Percentiles rank a stretch among this genome's conserved stretches.
Evolutionary conservation across 139 green algal genomes (phyloP).

Genomic region (Trebouxia sp.): DNA sequence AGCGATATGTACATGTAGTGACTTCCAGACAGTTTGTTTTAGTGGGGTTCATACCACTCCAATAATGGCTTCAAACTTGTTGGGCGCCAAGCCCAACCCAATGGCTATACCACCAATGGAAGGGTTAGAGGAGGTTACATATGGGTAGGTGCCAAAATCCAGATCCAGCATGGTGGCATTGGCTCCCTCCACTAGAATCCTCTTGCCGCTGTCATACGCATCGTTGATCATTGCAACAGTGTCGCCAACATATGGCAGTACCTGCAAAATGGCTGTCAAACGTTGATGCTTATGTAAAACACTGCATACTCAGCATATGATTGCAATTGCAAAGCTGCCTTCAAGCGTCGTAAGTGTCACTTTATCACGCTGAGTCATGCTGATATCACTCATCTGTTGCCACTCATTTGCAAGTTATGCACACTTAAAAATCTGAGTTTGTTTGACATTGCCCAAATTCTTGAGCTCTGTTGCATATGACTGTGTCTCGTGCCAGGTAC

Average conservation of each 20-base stretch:
- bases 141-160: slow-evolving; percentile 99
- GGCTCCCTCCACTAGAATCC: slow-evolving; percentile 97
- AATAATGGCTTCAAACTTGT: slow-evolving; percentile 85
- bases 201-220: slow-evolving; percentile 65
- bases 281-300: too few species aligned
- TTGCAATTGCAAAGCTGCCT: too few species aligned
- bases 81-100: slow-evolving; percentile 92
- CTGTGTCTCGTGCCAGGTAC: too few species aligned
- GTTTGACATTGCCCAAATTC: too few species aligned
- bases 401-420: too few species aligned
- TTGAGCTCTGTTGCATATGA: too few species aligned
- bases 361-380: too few species aligned
- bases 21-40: too few species aligned
- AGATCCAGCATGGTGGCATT: slow-evolving; percentile 99
- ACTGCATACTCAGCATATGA: neutral
- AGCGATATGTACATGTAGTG: too few species aligned
- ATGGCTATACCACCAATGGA: slow-evolving; percentile 92
- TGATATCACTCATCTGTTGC: too few species aligned
- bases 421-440: too few species aligned
- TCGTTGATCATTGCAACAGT: slow-evolving; percentile 81
- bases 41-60: slow-evolving; percentile 90
- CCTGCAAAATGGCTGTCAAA: slow-evolving; percentile 18
- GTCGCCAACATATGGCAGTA: slow-evolving; percentile 86
- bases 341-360: too few species aligned
- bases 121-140: slow-evolving; percentile 97